Evolutionary conservation across 2,329 filamentous ascomycete genomes (phyloP).

Genomic region (Rutstroemia sp.): DNA sequence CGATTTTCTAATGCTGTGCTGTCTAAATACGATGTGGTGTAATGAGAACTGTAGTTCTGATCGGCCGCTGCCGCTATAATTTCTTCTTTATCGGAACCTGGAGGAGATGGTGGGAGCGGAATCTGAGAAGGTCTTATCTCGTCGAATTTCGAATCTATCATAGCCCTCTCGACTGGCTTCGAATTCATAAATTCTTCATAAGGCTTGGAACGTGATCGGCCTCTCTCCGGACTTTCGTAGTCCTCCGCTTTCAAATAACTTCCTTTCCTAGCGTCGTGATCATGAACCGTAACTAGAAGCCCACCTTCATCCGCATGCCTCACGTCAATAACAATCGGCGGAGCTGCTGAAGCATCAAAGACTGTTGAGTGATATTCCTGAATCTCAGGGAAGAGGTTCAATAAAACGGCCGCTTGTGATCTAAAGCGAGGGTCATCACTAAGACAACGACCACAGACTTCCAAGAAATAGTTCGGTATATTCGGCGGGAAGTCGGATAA

Average conservation of each 20-base stretch:
- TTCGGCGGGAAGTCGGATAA: slow-evolving; percentile 46
- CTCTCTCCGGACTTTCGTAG: slow-evolving; percentile 23
- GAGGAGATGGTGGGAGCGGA: slow-evolving; percentile 11
- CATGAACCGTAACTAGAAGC: slow-evolving; percentile 5
- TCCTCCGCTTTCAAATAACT: neutral
- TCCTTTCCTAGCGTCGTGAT: neutral
- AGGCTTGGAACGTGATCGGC: slow-evolving; percentile 25
- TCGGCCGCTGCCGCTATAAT: neutral
- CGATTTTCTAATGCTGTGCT: slow-evolving; percentile 4
- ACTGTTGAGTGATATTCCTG: slow-evolving; percentile 15
- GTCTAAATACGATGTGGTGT: slow-evolving; percentile 6
- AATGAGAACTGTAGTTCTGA: neutral
- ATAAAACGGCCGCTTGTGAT: slow-evolving; percentile 63
- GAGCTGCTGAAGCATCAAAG: slow-evolving; percentile 5
- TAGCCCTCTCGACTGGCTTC: neutral
- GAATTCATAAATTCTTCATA: slow-evolving; percentile 7
- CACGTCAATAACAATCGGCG: slow-evolving; percentile 26
- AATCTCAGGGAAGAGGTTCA: slow-evolving; percentile 57
- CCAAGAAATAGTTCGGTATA: slow-evolving; percentile 77
- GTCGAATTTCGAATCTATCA: neutral
- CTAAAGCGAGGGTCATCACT: slow-evolving; percentile 66
- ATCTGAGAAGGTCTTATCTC: slow-evolving; percentile 1
- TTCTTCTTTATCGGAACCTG: slow-evolving; percentile 12
- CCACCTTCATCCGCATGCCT: slow-evolving; percentile 13
- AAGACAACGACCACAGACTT: slow-evolving; percentile 64